These are phyloP conservation scores for Raffaelea albimanens DNA, from an alignment of 2,329 filamentous ascomycete species.

Conservation along the genomic window DNA sequence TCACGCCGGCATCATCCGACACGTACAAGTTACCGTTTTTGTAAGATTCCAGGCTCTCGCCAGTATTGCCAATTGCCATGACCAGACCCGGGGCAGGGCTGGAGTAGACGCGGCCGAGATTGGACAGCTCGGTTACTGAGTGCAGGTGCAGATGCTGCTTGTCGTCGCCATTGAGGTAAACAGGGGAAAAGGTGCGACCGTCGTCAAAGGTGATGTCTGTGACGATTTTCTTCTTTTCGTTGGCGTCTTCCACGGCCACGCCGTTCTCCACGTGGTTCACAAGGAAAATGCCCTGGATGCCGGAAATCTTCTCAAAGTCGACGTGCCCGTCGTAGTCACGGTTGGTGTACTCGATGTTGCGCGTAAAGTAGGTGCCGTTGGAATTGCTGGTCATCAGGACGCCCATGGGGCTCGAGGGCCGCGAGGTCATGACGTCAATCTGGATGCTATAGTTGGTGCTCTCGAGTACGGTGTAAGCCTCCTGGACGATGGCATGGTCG, in stretches of 20 bases:
- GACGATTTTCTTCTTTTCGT: conserved; percentile 55
- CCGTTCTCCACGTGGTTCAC: conserved; percentile 86
- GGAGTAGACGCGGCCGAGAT: conserved; percentile 81
- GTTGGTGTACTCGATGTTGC: conserved; percentile 88
- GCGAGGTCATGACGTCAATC: conserved; percentile 75
- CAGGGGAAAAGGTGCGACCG: conserved; percentile 68
- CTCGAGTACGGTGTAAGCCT: conserved; percentile 88
- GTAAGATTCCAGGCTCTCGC: conserved; percentile 61
- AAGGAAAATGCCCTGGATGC: conserved; percentile 85
- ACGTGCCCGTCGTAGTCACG: conserved; percentile 66
- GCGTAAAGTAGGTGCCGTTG: conserved; percentile 91
- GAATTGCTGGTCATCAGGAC: conserved; percentile 93
- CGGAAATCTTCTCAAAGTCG: conserved; percentile 89
- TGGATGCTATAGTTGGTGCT: conserved; percentile 98
- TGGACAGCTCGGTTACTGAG: conserved; percentile 77
- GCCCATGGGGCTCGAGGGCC: conserved; percentile 63
- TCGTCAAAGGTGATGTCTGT: conserved; percentile 93
- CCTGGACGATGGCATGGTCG: conserved; percentile 69
- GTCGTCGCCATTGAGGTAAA: conserved; percentile 60
- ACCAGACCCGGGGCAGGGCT: conserved; percentile 87
- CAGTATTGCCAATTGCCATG: conserved; percentile 90
- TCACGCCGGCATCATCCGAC: conserved; percentile 82
- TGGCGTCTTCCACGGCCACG: conserved; percentile 55
- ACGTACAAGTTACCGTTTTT: conserved; percentile 72
- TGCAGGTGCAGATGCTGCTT: conserved; percentile 65